Conservation (phyloP, 805 yeast species). For the Starmera amethionina region DNA sequence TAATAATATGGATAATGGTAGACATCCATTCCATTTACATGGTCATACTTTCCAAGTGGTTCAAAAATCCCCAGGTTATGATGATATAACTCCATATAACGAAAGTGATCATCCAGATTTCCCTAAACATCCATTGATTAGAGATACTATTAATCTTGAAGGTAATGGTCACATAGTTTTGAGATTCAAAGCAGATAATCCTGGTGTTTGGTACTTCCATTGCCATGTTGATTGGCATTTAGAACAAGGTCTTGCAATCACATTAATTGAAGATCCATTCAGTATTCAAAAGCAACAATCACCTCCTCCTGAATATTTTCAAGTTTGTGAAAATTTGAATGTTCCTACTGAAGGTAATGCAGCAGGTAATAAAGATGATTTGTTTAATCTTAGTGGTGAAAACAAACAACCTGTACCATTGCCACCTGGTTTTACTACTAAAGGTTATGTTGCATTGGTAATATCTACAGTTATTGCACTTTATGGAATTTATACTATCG, state of each 20-base stretch:
- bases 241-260: constrained; percentile 70
- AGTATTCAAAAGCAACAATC: constrained; percentile 28
- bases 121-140: constrained; percentile 50
- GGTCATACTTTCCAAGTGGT: constrained; percentile 64
- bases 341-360: constrained; percentile 56
- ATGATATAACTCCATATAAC: constrained; percentile 50
- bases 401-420: constrained; percentile 49
- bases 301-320: constrained; percentile 38
- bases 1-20: constrained; percentile 72
- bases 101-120: constrained; percentile 31
- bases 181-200: constrained; percentile 75
- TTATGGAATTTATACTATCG: constrained; percentile 50
- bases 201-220: constrained; percentile 93
- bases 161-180: constrained; percentile 60
- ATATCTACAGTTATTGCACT: constrained; percentile 47
- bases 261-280: constrained; percentile 62
- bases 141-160: constrained; percentile 66
- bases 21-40: constrained; percentile 73
- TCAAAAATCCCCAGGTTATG: constrained; percentile 39
- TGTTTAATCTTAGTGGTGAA: constrained; percentile 53
- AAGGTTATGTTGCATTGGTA: constrained; percentile 57
- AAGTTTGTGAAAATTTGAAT: constrained; percentile 37
- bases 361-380: constrained; percentile 49
- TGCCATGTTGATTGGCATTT: constrained; percentile 86
- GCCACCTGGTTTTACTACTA: constrained; percentile 61